Evolutionary conservation across 305 asterid genomes (phyloP).

Genomic region (Salvia sclarea): DNA sequence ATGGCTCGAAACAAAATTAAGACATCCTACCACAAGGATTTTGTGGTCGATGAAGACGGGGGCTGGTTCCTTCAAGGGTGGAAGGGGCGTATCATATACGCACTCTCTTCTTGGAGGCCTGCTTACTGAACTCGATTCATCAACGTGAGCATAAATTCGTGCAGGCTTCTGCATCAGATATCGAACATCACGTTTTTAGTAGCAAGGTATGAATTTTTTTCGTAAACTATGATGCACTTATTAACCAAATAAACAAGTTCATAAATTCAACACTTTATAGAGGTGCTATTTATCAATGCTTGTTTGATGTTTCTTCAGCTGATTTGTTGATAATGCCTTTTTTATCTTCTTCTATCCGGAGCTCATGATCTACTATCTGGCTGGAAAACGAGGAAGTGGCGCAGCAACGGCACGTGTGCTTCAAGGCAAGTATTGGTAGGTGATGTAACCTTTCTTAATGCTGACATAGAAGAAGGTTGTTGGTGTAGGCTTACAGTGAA

Average conservation of each 20-base stretch:
- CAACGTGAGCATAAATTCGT: background rate
- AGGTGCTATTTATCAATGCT: background rate
- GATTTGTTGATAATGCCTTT: background rate
- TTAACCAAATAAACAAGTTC: background rate
- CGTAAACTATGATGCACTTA: background rate
- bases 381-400: background rate
- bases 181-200: background rate
- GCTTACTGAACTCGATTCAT: slow-evolving; percentile 32
- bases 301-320: background rate
- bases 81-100: slow-evolving; percentile 81
- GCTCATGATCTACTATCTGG: background rate
- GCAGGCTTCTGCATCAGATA: background rate
- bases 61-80: slow-evolving; percentile 88
- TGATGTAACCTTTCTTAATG: slow-evolving; percentile 4
- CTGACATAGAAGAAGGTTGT: background rate
- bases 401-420: slow-evolving; percentile 6
- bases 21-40: slow-evolving; percentile 61
- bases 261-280: slow-evolving; percentile 1
- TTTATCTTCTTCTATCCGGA: background rate
- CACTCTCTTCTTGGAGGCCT: slow-evolving; percentile 71
- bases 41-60: slow-evolving; percentile 72
- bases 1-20: slow-evolving; percentile 45
- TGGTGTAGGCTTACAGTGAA: background rate
- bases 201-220: slow-evolving; percentile 21
- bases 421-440: slow-evolving; percentile 5